A percentile compares a stretch with the other conserved stretches of the same genome.
These are phyloP conservation scores for Crithidia thermophila DNA, from an alignment of 208 protist genomes.

Conservation along the genomic window DNA sequence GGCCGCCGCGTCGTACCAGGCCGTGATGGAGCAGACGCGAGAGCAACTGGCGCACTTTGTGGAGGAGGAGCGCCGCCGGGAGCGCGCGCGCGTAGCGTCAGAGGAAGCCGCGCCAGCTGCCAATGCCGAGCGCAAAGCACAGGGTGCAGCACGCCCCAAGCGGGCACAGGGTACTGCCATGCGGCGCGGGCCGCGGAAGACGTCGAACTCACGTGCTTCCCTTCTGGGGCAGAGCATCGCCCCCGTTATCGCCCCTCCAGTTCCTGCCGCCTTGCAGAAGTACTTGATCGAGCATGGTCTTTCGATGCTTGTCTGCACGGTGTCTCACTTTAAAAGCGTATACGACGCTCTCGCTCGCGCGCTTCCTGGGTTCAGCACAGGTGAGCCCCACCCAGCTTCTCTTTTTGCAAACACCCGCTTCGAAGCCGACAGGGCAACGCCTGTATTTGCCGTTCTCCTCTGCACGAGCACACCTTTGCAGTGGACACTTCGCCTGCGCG, in stretches of 20 bases:
- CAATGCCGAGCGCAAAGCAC: constrained; percentile 15
- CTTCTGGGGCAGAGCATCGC: neutral
- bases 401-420: constrained; percentile 29
- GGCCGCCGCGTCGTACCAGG: neutral
- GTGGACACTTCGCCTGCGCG: constrained; percentile 42
- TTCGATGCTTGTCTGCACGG: constrained; percentile 12
- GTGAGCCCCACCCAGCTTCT: constrained; percentile 12
- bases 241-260: constrained; percentile 17
- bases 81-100: neutral
- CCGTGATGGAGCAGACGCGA: constrained; percentile 18
- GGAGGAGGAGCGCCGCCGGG: constrained; percentile 19
- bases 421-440: constrained; percentile 12
- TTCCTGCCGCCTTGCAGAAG: constrained; percentile 25
- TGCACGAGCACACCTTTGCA: constrained; percentile 67
- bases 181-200: constrained; percentile 16
- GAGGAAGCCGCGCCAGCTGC: constrained; percentile 13
- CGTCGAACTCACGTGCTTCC: constrained; percentile 10
- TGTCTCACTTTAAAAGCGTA: constrained; percentile 1
- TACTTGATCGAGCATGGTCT: constrained; percentile 31
- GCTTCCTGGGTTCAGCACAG: neutral
- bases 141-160: neutral
- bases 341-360: constrained; percentile 10
- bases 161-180: neutral
- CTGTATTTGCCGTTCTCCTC: constrained; percentile 46
- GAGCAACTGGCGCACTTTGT: constrained; percentile 13